Evolutionary conservation across 805 yeast species (phyloP), one percentile per base, ranked within the genome.

Genomic region (Metschnikowia anglica): DNA sequence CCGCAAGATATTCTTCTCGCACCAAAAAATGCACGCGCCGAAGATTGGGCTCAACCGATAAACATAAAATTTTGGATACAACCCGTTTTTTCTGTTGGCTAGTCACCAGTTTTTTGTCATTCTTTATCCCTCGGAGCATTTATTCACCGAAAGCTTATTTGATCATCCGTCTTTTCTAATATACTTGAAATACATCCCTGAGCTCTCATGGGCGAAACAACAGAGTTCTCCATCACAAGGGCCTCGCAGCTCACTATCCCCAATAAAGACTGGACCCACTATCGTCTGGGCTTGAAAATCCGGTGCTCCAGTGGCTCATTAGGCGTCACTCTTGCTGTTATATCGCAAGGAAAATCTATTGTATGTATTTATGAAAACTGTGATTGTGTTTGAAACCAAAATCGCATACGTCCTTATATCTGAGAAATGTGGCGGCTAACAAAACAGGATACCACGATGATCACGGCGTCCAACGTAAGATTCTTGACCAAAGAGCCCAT

Each of bases 181-280:
- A n/a, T n/a, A n/a, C n/a, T n/a, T n/a, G n/a, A n/a, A n/a, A n/a
- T n/a, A n/a, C n/a, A n/a, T n/a, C n/a, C n/a, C n/a, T n/a, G n/a
- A n/a, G n/a, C n/a, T n/a, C n/a, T 3, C 5, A 29, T 51, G 55
- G 49, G 44, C 1, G 55, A 51, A 28, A 35, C 46, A 2, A 40
- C 44, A 2, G 56, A 53, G 23, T 51, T 53, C 17, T 39, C 50
- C 8, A 51, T 53, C 28, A 40, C 48, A n/a, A 40, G 51, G 31
- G 56, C 56, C 9, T 49, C 54, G 2, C 55, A 49, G 43, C 49
- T 53, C 36, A 51, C 56, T 3, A 41, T 43, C 26, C 56, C 56
- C 12, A 53, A 53, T 18, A 43, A 41, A 17, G 56, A 53, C 30
- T 53, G 56, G 56, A 51, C 55, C 7, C 56, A 53, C 28, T 53